A percentile compares a stretch with the other conserved stretches of the same genome.
Conservation (phyloP, 108 stramenopile species). For the Fragilariopsis cylindrus region DNA sequence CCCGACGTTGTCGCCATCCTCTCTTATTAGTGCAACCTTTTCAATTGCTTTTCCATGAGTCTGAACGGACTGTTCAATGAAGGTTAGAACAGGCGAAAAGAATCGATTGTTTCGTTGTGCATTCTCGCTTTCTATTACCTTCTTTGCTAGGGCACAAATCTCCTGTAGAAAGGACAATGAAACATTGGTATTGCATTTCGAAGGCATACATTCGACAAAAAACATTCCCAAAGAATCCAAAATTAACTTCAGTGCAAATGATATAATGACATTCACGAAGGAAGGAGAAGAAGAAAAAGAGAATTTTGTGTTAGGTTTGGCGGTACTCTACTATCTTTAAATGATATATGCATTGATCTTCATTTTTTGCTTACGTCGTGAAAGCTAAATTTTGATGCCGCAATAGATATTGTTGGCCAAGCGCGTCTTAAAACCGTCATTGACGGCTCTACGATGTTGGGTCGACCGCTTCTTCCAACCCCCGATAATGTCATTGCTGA, state of each 20-base stretch:
- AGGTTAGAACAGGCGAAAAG: slow-evolving; percentile 13
- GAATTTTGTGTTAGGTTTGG: neutral
- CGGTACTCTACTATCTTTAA: neutral
- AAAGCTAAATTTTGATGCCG: slow-evolving; percentile 31
- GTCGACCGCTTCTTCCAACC: slow-evolving; percentile 11
- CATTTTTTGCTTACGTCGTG: slow-evolving; percentile 42
- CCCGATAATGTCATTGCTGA: neutral
- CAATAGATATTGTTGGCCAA: slow-evolving; percentile 47
- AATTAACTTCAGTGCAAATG: slow-evolving; percentile 11
- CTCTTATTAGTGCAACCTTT: neutral
- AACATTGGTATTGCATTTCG: neutral
- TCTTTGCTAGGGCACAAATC: slow-evolving; percentile 13
- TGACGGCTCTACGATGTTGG: slow-evolving; percentile 21
- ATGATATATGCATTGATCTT: neutral
- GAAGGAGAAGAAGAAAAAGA: neutral
- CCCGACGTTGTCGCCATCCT: neutral
- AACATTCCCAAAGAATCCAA: slow-evolving; percentile 18
- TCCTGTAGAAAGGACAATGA: slow-evolving; percentile 19
- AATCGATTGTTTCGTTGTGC: neutral
- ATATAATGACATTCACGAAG: neutral
- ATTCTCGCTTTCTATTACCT: slow-evolving; percentile 13
- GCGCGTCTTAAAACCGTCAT: slow-evolving; percentile 36
- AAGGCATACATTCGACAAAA: slow-evolving; percentile 18
- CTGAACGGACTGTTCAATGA: slow-evolving; percentile 5
- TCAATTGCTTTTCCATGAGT: slow-evolving; percentile 17